Evolutionary conservation across 108 stramenopile genomes (phyloP).

Genomic region (Fistulifera solaris): DNA sequence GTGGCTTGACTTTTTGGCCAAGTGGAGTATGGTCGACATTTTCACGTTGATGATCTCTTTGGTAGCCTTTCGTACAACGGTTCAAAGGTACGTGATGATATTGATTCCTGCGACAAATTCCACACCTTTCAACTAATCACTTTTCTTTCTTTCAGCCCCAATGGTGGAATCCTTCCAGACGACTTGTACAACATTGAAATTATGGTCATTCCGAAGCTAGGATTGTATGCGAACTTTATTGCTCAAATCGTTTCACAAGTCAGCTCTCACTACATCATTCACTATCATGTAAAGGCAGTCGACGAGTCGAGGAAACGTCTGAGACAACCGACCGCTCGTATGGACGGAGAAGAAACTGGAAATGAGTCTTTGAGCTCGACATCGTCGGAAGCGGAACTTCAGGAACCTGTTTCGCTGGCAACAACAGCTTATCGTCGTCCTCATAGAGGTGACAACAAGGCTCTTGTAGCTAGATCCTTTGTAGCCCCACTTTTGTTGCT

Average conservation of each 20-base stretch:
- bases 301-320: slow-evolving; percentile 10
- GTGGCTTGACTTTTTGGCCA: slow-evolving; percentile 71
- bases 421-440: slow-evolving; percentile 20
- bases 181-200: slow-evolving; percentile 58
- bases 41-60: slow-evolving; percentile 60
- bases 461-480: slow-evolving; percentile 16
- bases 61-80: slow-evolving; percentile 54
- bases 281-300: slow-evolving; percentile 36
- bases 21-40: slow-evolving; percentile 64
- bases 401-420: slow-evolving; percentile 1
- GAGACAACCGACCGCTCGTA: neutral
- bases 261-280: slow-evolving; percentile 68
- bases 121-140: too few relatives aligned
- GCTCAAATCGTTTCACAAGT: slow-evolving; percentile 70
- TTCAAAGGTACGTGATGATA: slow-evolving; percentile 8
- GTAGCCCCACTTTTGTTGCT: slow-evolving; percentile 32
- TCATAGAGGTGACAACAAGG: slow-evolving; percentile 28
- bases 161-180: slow-evolving; percentile 50
- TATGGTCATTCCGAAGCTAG: slow-evolving; percentile 69
- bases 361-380: neutral
- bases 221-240: slow-evolving; percentile 73
- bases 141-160: slow-evolving; percentile 26
- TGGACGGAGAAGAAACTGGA: neutral
- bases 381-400: neutral
- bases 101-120: neutral